Percentiles rank a stretch among this genome's conserved stretches.
Conservation (phyloP, 2,329 filamentous ascomycete species). For the Penicillium sp. region DNA sequence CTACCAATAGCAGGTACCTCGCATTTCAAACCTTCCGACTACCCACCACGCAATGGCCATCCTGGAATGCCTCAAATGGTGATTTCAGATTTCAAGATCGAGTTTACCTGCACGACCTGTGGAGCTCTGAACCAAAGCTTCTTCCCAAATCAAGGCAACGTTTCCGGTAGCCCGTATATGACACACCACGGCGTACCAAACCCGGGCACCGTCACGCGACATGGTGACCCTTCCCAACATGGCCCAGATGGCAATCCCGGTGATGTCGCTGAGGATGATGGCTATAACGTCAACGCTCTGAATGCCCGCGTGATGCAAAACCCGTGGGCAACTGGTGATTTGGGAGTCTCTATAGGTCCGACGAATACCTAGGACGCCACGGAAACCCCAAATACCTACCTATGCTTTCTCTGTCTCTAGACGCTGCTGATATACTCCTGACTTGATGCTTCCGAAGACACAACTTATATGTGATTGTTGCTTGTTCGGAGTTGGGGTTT, state of each 20-base stretch:
- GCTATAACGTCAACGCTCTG: slow-evolving; percentile 24
- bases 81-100: slow-evolving; percentile 41
- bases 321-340: slow-evolving; percentile 25
- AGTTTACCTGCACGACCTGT: slow-evolving; percentile 41
- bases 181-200: slow-evolving; percentile 23
- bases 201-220: slow-evolving; percentile 17
- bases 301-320: slow-evolving; percentile 29
- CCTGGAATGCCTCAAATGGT: slow-evolving; percentile 29
- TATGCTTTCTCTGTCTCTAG: neutral
- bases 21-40: slow-evolving; percentile 25
- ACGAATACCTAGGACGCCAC: slow-evolving; percentile 11
- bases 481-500: neutral
- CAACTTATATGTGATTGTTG: neutral
- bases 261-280: slow-evolving; percentile 21
- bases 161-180: slow-evolving; percentile 31
- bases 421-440: neutral
- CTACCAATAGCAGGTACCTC: slow-evolving; percentile 19
- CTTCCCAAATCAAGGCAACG: slow-evolving; percentile 39
- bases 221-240: slow-evolving; percentile 18
- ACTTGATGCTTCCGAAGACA: neutral
- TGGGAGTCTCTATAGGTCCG: slow-evolving; percentile 32
- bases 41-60: slow-evolving; percentile 26
- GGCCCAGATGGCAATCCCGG: slow-evolving; percentile 17
- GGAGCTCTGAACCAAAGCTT: slow-evolving; percentile 41
- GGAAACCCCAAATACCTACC: neutral